Evolutionary conservation across 805 yeast species (phyloP).

Genomic region (Hanseniaspora occidentalis): DNA sequence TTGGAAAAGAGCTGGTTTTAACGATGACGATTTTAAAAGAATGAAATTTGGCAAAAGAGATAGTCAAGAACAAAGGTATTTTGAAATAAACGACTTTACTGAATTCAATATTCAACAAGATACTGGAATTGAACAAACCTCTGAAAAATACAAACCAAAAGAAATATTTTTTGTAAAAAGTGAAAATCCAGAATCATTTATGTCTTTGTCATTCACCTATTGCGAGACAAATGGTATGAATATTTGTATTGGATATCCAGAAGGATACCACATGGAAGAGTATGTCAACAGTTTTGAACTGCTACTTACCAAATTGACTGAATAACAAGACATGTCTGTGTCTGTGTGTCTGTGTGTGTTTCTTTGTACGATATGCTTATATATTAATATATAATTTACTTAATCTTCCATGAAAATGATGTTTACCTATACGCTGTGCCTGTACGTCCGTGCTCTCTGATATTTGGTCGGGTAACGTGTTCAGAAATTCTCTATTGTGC

Average conservation of each 20-base stretch:
- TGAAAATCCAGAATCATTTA: slow-evolving; percentile 12
- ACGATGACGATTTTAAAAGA: slow-evolving; percentile 20
- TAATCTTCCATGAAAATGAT: too few species aligned
- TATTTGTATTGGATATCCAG: slow-evolving; percentile 19
- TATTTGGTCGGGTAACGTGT: too few species aligned
- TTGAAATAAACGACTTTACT: slow-evolving; percentile 19
- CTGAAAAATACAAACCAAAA: slow-evolving; percentile 9
- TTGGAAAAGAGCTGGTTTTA: slow-evolving; percentile 15
- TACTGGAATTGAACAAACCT: not conserved
- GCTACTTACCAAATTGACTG: slow-evolving; percentile 13
- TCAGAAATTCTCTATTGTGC: too few species aligned
- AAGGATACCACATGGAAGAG: slow-evolving; percentile 15
- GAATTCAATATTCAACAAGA: slow-evolving; percentile 7
- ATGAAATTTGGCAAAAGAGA: slow-evolving; percentile 15
- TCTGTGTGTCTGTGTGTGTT: too few species aligned
- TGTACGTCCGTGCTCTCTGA: too few species aligned
- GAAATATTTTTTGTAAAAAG: slow-evolving; percentile 17
- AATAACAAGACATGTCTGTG: not conserved
- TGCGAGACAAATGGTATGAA: slow-evolving; percentile 15
- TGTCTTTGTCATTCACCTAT: slow-evolving; percentile 18
- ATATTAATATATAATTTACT: not conserved
- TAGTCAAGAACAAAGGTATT: slow-evolving; percentile 8
- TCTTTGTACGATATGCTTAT: not conserved
- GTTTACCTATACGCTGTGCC: too few species aligned
- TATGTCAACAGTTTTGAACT: slow-evolving; percentile 20